A percentile compares a stretch with the other conserved stretches of the same genome.
phyloP scores from a whole-genome alignment of 208 protist species.

The Crithidia mellificae region DNA sequence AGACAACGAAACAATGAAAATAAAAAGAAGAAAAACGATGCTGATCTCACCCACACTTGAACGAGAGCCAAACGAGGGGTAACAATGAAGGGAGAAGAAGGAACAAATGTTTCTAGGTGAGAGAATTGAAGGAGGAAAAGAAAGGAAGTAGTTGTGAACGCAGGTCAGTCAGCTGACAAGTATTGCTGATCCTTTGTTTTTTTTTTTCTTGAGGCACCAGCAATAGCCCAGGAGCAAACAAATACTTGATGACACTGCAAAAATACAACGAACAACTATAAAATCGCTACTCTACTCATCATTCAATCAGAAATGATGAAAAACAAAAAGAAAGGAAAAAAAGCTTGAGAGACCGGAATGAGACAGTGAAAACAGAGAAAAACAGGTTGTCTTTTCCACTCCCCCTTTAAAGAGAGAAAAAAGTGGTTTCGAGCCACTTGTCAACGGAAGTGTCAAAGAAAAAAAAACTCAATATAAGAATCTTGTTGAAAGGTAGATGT shows the following conservation, averaged over 20 bases:
- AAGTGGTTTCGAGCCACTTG: not conserved
- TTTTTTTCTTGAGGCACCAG: too few relatives aligned
- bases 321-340: conserved; percentile 2
- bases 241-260: too few relatives aligned
- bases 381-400: not conserved
- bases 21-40: conserved; percentile 4
- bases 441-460: too few relatives aligned
- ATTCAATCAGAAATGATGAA: not conserved
- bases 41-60: not conserved
- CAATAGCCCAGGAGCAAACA: too few relatives aligned
- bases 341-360: too few relatives aligned
- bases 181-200: too few relatives aligned
- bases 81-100: not conserved
- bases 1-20: conserved; percentile 9
- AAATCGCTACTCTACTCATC: not conserved
- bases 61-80: not conserved
- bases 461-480: too few relatives aligned
- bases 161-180: not conserved
- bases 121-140: too few relatives aligned
- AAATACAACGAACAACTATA: too few relatives aligned
- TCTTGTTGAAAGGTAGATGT: too few relatives aligned
- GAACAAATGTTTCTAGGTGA: not conserved
- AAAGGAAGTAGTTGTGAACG: not conserved
- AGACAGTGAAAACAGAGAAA: not conserved
- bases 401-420: not conserved